These are phyloP conservation scores for Talaromyces verruculosus DNA, from an alignment of 2,329 filamentous ascomycete genomes.

Conservation along the genomic window DNA sequence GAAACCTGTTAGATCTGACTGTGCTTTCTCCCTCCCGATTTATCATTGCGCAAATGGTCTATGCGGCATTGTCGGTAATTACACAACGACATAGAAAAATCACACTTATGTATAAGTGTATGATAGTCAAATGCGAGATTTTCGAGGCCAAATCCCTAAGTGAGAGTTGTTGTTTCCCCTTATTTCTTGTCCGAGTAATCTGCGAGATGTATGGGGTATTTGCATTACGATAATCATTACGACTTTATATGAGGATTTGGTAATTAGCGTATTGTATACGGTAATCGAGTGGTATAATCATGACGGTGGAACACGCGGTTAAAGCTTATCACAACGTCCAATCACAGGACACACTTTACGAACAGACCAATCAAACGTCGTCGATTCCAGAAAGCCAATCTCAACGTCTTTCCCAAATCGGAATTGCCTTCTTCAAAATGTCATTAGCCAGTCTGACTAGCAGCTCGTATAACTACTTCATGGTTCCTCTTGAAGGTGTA, in stretches of 20 bases:
- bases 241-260: neutral
- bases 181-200: neutral
- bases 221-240: neutral
- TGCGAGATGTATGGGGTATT: neutral
- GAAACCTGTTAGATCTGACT: neutral
- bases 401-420: neutral
- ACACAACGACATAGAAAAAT: neutral
- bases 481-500: neutral
- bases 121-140: neutral
- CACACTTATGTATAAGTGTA: neutral
- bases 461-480: neutral
- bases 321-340: neutral
- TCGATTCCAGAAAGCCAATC: neutral
- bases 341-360: neutral
- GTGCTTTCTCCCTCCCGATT: neutral
- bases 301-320: neutral
- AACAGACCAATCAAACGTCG: neutral
- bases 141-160: neutral
- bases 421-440: neutral
- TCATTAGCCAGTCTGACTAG: neutral
- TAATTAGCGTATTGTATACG: neutral
- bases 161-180: neutral
- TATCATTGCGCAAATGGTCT: neutral
- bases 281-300: neutral
- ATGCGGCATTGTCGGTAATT: no score